Base-by-base conservation (phyloP, 2,329 filamentous ascomycete species). In the Penicillium capsulatum region DNA sequence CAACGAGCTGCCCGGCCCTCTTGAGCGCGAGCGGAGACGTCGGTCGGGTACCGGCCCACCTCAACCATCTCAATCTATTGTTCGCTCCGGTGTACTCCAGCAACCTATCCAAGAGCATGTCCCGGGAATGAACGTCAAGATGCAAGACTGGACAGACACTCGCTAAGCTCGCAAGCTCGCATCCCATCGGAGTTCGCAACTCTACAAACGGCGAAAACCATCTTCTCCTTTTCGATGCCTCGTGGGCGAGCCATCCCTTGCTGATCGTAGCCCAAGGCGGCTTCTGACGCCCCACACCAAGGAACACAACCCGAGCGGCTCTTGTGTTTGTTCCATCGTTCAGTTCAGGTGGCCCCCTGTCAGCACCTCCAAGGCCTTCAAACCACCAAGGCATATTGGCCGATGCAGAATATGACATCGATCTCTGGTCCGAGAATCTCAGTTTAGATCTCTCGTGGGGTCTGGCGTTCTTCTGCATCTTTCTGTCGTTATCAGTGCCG, bases 31-130 rank as follows among this genome's bases (percentile, higher is more conserved):
- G 58, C 67, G 80, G 55, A 68, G 80, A 55, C 71, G 79, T 52
- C 71, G 80, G 38, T 77, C 75, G 40, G 80, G 80, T 3, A 83
- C 80, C 7, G 79, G 79, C 2, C 78, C 69, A 20, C 69, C 69
- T 10, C 55, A 61, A 15, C 66, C 66, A 3, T 66, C 66, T 4
- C 64, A 56, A 13, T 57, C 60, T 4, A 50, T 61, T 10, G 54
- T 68, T 15, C 62, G 66, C 34, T 53, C 58, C 9, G 61, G 58
- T 10, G 44, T 55, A 14, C 41, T 66, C 31, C 63, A 63, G 38
- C 61, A 64, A 34, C 55, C 62, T 10, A 55, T 59, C 26, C 51
- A 51, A 16, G 59, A 62, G 28, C 51, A 60, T 36, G 44, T 40
- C 15, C 48, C 58, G 3, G 49, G 54, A 17, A 50, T 51, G 48